Base-by-base conservation (phyloP, 176 grass and related monocot genomes). In the Calamus simplicifolius region DNA sequence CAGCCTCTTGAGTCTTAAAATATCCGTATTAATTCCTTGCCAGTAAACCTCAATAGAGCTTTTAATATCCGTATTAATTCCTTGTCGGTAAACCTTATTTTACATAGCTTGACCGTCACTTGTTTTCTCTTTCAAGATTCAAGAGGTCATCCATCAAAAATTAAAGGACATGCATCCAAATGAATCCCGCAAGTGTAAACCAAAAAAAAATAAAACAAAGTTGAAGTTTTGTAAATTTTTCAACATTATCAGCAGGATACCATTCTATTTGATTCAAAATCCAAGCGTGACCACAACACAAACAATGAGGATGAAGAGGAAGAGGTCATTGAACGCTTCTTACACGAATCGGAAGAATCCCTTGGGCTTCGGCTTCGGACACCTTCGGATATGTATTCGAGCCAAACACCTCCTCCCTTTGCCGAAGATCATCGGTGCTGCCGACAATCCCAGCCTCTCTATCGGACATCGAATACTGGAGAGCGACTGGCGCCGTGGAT, bases 201-300 rank as follows among this genome's bases (percentile, higher is more conserved):
- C n/a, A n/a, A n/a, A n/a, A n/a, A n/a, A n/a, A n/a, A n/a, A n/a
- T n/a, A n/a, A n/a, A 30, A 30, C 5, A 30, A 4, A 30, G 4
- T 30, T 30, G 5, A 1, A 30, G 5, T 3, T 30, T 30, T 4
- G 3, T 30, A 30, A 30, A 30, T 30, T 30, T 4, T 30, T 5
- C 4, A 30, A 30, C 4, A 4, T 30, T 67, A 67, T 50, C 64
- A 67, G 8, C 64, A 50, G 5, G 64, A 67, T 23, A 3, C 64
- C 64, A 51, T 67, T 26, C 64, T 67, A 50, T 8, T 67, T 67
- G 26, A 67, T 67, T 16, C 64, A 50, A 51, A 67, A 54, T 50
- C 6, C 64, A 26, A 67, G 64, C 1, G 64, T 54, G 64, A 67
- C 27, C 49, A 19, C 51, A 17, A 50, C 64, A 51, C 64, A 54